Evolutionary conservation across 2,329 filamentous ascomycete genomes (phyloP).

Genomic region (Penicillium sumatraense): DNA sequence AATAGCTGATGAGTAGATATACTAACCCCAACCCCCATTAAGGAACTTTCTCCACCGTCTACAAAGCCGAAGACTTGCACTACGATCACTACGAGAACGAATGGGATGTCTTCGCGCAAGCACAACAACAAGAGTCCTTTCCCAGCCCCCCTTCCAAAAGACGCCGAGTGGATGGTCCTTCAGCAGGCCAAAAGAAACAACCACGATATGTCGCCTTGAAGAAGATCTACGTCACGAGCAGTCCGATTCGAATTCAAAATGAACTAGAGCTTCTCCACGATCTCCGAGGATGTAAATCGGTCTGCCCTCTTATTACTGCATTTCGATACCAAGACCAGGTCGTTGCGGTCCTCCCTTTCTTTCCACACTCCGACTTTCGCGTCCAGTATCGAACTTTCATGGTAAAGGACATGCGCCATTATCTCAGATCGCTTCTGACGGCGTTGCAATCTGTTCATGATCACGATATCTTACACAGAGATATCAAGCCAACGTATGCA

Average conservation of each 20-base stretch:
- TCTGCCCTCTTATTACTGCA: constrained; percentile 96
- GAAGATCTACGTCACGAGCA: constrained; percentile 99
- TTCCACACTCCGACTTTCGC: constrained; percentile 92
- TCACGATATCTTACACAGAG: constrained; percentile 84
- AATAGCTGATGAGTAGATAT: too few relatives aligned
- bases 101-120: constrained; percentile 75
- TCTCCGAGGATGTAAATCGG: constrained; percentile 77
- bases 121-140: constrained; percentile 67
- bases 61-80: constrained; percentile 92
- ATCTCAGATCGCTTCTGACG: constrained; percentile 85
- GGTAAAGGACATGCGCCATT: constrained; percentile 82
- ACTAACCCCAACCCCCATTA: too few relatives aligned
- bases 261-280: constrained; percentile 93
- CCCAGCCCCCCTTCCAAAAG: constrained; percentile 68
- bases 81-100: constrained; percentile 83
- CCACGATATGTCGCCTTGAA: constrained; percentile 93
- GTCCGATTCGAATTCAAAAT: constrained; percentile 89
- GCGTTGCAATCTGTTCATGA: constrained; percentile 83
- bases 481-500: constrained; percentile 85
- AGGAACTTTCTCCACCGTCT: constrained; percentile 98
- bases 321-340: constrained; percentile 95
- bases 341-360: constrained; percentile 91
- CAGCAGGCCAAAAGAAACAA: constrained; percentile 47
- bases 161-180: constrained; percentile 48
- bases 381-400: constrained; percentile 89